phyloP scores from a whole-genome alignment of 1,284 basidiomycete genomes.

The Apiotrichum montevideense region DNA sequence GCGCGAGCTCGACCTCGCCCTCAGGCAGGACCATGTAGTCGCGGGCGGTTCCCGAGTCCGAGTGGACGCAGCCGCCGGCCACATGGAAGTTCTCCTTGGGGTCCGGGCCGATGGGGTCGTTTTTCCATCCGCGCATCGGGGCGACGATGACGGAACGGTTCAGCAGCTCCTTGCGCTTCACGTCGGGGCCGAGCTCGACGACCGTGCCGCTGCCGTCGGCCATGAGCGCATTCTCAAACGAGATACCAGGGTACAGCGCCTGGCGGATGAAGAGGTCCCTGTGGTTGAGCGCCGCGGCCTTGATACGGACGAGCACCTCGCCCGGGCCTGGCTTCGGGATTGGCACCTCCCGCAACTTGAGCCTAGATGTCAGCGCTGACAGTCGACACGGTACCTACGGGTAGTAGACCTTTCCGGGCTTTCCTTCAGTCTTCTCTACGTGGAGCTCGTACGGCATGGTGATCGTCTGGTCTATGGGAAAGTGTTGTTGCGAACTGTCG shows the following conservation, averaged over 20 bases:
- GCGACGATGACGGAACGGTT: conserved; percentile 2
- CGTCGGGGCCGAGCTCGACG: conserved; percentile 4
- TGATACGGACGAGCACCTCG: conserved; percentile 7
- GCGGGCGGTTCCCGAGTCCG: conserved; percentile 14
- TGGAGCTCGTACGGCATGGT: conserved; percentile 14
- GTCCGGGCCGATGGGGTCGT: conserved; percentile 9
- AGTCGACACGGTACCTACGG: conserved; percentile 3
- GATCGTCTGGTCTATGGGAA: no score
- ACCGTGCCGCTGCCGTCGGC: conserved; percentile 13
- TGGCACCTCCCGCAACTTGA: conserved; percentile 11
- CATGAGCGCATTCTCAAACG: conserved; percentile 10
- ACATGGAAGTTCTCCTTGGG: conserved; percentile 12
- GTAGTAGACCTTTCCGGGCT: conserved; percentile 20
- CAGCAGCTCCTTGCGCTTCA: not conserved
- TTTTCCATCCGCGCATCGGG: conserved; percentile 15
- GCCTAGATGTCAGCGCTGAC: conserved; percentile 6
- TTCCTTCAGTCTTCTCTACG: conserved; percentile 13
- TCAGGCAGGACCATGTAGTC: conserved; percentile 13
- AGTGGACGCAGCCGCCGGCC: conserved; percentile 7
- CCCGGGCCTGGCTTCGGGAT: conserved; percentile 10
- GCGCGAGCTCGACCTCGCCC: conserved; percentile 16
- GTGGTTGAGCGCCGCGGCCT: conserved; percentile 19
- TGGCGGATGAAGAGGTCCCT: conserved; percentile 20
- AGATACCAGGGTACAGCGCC: conserved; percentile 14
- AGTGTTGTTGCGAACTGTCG: no score